phyloP scores from a whole-genome alignment of 192 early-diverging fungal genomes.

The Lunasporangiospora selenospora region DNA sequence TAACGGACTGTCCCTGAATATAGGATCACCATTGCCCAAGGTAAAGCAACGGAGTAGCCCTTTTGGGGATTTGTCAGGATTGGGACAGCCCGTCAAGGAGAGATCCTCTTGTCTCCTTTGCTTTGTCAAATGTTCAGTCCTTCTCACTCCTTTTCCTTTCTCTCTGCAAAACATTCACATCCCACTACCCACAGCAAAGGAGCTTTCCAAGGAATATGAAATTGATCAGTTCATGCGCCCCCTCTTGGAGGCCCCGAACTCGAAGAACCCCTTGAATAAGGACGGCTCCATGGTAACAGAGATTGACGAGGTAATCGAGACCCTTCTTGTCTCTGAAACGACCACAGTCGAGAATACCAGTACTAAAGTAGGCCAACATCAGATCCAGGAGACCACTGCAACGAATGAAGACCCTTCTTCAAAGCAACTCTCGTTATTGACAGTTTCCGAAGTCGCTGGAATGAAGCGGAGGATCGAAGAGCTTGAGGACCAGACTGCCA shows the following conservation, averaged over 20 bases:
- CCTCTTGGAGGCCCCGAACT: slow-evolving; percentile 15
- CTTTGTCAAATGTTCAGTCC: no score
- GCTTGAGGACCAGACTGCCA: slow-evolving; percentile 34
- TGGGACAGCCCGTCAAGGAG: no score
- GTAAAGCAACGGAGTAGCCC: no score
- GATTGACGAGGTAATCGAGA: slow-evolving; percentile 13
- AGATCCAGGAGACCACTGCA: slow-evolving; percentile 5
- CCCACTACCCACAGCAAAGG: no score
- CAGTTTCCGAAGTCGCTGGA: slow-evolving; percentile 15
- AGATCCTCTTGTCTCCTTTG: no score
- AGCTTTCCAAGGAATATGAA: slow-evolving; percentile 35
- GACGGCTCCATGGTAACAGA: neutral
- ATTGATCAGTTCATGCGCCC: slow-evolving; percentile 45
- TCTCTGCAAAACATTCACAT: no score
- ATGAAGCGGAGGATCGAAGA: slow-evolving; percentile 47
- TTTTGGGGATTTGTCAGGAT: no score
- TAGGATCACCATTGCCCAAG: slow-evolving; percentile 44
- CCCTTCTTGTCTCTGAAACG: slow-evolving; percentile 9
- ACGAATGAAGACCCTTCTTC: no score
- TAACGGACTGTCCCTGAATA: no score
- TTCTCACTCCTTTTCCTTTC: no score
- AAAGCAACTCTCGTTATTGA: slow-evolving; percentile 19
- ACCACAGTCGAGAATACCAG: slow-evolving; percentile 2
- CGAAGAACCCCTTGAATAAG: no score
- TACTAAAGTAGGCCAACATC: neutral